phyloP scores from a whole-genome alignment of 2,329 filamentous ascomycete genomes.

The Curvularia sp. region DNA sequence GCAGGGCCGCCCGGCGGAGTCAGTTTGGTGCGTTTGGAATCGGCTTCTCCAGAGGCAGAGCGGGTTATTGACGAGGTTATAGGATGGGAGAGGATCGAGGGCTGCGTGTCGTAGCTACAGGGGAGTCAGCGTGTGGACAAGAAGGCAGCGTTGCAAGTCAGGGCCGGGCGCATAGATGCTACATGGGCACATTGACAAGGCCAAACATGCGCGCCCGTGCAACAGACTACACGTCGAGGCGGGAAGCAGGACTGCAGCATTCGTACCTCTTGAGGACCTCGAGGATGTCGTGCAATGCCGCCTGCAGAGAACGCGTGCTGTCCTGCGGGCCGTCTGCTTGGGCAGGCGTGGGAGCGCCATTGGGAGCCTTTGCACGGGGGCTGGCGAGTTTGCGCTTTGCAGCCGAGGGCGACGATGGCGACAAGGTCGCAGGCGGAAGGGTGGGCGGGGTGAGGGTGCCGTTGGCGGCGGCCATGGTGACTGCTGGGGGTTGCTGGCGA shows the following conservation, averaged over 20 bases:
- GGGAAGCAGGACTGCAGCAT: not conserved
- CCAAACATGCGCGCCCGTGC: slow-evolving; percentile 2
- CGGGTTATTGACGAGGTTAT: slow-evolving; percentile 41
- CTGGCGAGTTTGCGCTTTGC: slow-evolving; percentile 58
- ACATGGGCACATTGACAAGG: not conserved
- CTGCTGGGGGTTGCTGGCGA: slow-evolving; percentile 40
- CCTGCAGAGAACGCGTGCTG: slow-evolving; percentile 39
- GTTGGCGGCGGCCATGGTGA: slow-evolving; percentile 48
- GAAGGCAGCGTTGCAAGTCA: not conserved
- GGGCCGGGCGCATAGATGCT: slow-evolving; percentile 1
- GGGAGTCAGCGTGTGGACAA: slow-evolving; percentile 20
- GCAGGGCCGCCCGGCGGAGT: slow-evolving; percentile 42
- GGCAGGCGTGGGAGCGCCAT: slow-evolving; percentile 40
- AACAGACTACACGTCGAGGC: not conserved
- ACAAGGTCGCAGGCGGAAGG: slow-evolving; percentile 37
- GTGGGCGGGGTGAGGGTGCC: slow-evolving; percentile 47
- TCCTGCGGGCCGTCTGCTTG: slow-evolving; percentile 23
- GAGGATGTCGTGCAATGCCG: slow-evolving; percentile 52
- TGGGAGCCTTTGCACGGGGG: slow-evolving; percentile 37
- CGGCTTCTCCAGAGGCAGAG: slow-evolving; percentile 50
- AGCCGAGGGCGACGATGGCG: slow-evolving; percentile 43
- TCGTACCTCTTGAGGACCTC: slow-evolving; percentile 53
- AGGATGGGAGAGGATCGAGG: slow-evolving; percentile 55
- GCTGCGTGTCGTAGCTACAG: slow-evolving; percentile 53
- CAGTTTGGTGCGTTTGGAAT: slow-evolving; percentile 56